Evolutionary conservation across 805 yeast species (phyloP).

Genomic region (Yamadazyma philogaea): DNA sequence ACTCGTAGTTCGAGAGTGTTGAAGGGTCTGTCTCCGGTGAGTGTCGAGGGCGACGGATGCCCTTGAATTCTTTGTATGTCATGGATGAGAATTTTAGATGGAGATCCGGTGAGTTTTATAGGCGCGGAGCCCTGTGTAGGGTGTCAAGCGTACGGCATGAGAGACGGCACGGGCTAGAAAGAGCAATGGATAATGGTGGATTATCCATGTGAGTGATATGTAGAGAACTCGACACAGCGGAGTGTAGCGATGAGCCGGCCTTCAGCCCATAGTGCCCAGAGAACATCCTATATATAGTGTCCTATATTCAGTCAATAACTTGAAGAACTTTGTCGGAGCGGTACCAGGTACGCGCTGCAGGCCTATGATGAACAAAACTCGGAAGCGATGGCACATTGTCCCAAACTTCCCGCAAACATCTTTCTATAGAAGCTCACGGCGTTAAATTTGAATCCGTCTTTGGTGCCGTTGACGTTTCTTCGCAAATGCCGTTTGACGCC

Average conservation of each 20-base stretch:
- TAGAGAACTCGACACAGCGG: too few relatives aligned
- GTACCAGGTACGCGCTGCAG: too few relatives aligned
- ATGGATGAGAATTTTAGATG: background rate
- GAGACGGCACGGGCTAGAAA: background rate
- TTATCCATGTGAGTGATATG: too few relatives aligned
- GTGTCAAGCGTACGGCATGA: background rate
- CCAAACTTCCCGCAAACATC: background rate
- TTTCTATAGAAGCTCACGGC: background rate
- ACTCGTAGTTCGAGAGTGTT: constrained; percentile 68
- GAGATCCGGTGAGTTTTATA: background rate
- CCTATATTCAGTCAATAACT: too few relatives aligned
- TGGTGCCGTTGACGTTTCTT: background rate
- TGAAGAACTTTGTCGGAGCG: too few relatives aligned
- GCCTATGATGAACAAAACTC: too few relatives aligned
- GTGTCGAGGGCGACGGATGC: constrained; percentile 2
- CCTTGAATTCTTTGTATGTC: constrained; percentile 5
- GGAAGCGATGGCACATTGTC: too few relatives aligned
- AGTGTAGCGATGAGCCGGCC: too few relatives aligned
- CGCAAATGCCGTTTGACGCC: background rate
- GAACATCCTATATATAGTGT: too few relatives aligned
- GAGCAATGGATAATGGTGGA: too few relatives aligned
- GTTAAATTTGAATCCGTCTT: background rate
- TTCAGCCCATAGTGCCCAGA: too few relatives aligned
- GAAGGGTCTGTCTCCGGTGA: constrained; percentile 67
- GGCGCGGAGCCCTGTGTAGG: background rate